Base-by-base conservation (phyloP, 1,139 yeast genomes). In the Protomyces pachydermus region DNA sequence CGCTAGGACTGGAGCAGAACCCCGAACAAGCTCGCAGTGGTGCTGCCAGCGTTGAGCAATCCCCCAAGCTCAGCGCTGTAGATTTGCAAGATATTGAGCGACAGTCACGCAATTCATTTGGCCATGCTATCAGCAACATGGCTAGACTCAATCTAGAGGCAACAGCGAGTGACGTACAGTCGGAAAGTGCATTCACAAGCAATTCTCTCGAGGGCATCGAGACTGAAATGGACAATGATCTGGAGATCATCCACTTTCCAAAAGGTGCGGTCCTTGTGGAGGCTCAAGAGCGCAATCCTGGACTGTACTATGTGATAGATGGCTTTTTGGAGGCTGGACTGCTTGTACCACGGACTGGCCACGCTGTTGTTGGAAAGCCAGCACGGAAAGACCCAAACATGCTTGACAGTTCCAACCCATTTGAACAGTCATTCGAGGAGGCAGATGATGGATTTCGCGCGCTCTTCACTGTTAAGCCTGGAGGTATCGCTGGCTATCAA, bases 401-500 rank as follows among this genome's bases (percentile, higher is more conserved):
- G 14, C n/a, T 10, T 10, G 52, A 58, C 14, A 5, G 14, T 42
- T 16, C 39, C 5, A 58, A 58, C 42, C 62, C 62, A 9, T 58
- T 58, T 42, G 62, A 58, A 34, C 56, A 58, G 18, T 55, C 53
- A 6, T 58, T 58, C 18, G 62, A 58, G 34, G 62, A 58, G 8
- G 38, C 37, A 3, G 3, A 72, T 72, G 3, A 68, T 73, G 9
- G 62, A 12, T 58, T 58, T 39, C 53, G 54, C 20, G 51, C 62
- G 2, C 74, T 88, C 1, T 87, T 85, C 70, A 80, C 84, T 0
- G 86, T 90, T 1, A 77, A 80, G 38, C 79, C 87, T 2, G 98
- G 98, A 3, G 95, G 95, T 1, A 75, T 93, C 20, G 95, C 95
- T 0, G 98, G 98, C 0, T 91, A 89, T 71, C 75, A 91, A 61